Evolutionary conservation across 495 filamentous ascomycete species (phyloP).

Genomic region (Pyrenula aspistea): DNA sequence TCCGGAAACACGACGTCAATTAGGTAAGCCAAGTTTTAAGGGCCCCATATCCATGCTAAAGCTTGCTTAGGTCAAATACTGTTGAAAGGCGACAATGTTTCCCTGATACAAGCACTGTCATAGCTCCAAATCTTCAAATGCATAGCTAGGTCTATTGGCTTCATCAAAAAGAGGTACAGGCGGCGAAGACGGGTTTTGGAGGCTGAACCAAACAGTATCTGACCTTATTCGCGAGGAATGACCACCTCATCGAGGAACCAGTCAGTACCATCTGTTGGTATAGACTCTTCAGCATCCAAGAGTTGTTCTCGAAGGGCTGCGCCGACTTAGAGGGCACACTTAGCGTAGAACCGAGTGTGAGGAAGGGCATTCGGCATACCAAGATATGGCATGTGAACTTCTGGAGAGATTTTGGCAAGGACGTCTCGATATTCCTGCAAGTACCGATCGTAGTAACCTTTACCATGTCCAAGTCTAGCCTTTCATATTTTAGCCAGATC

Average conservation of each 20-base stretch:
- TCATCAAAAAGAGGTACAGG: too few species aligned
- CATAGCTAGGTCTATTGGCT: too few species aligned
- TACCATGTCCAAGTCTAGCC: constrained; percentile 80
- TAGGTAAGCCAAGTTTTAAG: constrained; percentile 47
- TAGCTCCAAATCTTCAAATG: not conserved
- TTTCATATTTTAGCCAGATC: too few species aligned
- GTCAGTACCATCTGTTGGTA: constrained; percentile 58
- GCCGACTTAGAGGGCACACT: constrained; percentile 47
- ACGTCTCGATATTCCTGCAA: constrained; percentile 54
- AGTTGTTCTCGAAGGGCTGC: constrained; percentile 83
- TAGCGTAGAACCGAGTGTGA: constrained; percentile 5
- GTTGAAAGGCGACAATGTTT: constrained; percentile 94
- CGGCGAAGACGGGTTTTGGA: too few species aligned
- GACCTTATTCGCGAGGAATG: constrained; percentile 42
- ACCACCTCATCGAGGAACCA: constrained; percentile 56
- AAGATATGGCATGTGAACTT: constrained; percentile 49
- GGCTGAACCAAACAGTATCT: too few species aligned
- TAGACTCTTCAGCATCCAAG: constrained; percentile 42
- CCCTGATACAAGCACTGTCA: constrained; percentile 71
- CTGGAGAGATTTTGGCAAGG: constrained; percentile 23
- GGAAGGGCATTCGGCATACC: constrained; percentile 32
- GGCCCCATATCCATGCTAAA: not conserved
- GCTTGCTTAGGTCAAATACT: constrained; percentile 70
- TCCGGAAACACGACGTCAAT: constrained; percentile 55
- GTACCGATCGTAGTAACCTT: constrained; percentile 94